Evolutionary conservation across 2,329 filamentous ascomycete species (phyloP).

Genomic region (Botrytis tulipae): DNA sequence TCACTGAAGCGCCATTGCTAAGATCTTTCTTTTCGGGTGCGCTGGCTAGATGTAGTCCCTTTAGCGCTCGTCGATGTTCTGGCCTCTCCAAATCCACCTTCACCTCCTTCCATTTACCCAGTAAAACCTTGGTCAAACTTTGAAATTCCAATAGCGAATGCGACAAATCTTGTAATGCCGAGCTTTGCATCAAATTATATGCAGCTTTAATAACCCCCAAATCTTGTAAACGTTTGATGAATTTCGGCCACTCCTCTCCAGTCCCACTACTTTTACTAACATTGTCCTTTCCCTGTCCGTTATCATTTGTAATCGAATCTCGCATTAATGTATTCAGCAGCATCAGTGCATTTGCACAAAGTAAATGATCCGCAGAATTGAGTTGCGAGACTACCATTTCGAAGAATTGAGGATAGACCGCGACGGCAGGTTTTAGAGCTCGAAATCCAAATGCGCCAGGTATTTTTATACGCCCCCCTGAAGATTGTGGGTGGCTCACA

Average conservation of each 20-base stretch:
- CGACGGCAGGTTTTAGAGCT: slow-evolving; percentile 86
- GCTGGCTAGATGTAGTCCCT: slow-evolving; percentile 76
- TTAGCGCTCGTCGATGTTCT: slow-evolving; percentile 80
- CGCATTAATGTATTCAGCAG: slow-evolving; percentile 93
- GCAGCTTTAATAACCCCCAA: slow-evolving; percentile 89
- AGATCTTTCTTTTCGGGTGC: slow-evolving; percentile 59
- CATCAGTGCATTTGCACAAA: slow-evolving; percentile 94
- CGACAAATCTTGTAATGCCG: slow-evolving; percentile 83
- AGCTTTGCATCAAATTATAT: slow-evolving; percentile 91
- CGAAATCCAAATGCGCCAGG: slow-evolving; percentile 79
- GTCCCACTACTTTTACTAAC: slow-evolving; percentile 40
- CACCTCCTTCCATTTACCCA: slow-evolving; percentile 86
- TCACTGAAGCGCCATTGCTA: slow-evolving; percentile 33
- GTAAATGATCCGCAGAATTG: slow-evolving; percentile 88
- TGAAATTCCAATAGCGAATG: slow-evolving; percentile 93
- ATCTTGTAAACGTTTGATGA: slow-evolving; percentile 91
- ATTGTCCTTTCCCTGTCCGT: slow-evolving; percentile 36
- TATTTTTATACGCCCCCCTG: slow-evolving; percentile 43
- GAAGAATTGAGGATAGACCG: slow-evolving; percentile 88
- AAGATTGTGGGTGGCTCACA: slow-evolving; percentile 76
- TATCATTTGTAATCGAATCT: slow-evolving; percentile 78
- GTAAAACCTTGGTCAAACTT: slow-evolving; percentile 79
- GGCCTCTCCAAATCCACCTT: slow-evolving; percentile 79
- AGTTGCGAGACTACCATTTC: slow-evolving; percentile 90
- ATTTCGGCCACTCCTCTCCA: slow-evolving; percentile 84